These are phyloP conservation scores for Tolypocladium cylindrosporum DNA, from an alignment of 2,329 filamentous ascomycete species.

Conservation along the genomic window DNA sequence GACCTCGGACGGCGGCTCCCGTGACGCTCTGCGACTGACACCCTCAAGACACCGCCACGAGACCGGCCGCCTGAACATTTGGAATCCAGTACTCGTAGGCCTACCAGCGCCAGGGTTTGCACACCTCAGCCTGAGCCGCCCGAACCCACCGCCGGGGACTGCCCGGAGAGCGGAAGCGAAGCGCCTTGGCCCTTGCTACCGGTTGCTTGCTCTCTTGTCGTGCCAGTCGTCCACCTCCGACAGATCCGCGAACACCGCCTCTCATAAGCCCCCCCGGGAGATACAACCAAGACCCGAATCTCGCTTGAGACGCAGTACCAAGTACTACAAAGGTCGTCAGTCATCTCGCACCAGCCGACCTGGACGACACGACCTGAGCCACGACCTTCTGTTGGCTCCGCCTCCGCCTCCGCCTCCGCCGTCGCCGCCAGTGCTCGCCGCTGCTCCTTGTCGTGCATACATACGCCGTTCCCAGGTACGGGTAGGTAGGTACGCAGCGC, in stretches of 20 bases:
- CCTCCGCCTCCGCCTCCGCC: background rate
- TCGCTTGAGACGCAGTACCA: background rate
- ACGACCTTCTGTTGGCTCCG: background rate
- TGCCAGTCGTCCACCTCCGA: conserved; percentile 1
- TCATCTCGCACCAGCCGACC: background rate
- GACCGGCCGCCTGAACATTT: background rate
- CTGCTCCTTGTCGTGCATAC: background rate
- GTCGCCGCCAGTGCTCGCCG: background rate
- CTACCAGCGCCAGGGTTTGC: background rate
- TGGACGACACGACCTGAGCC: background rate
- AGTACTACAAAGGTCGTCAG: background rate
- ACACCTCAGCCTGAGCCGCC: background rate
- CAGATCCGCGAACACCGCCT: conserved; percentile 2
- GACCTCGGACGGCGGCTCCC: background rate
- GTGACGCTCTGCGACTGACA: background rate
- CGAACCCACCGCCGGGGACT: background rate
- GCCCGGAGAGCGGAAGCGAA: no score
- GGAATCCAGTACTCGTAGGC: background rate
- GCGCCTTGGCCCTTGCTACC: no score
- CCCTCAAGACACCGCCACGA: background rate
- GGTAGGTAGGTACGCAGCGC: background rate
- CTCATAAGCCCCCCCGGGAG: background rate
- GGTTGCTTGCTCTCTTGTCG: background rate
- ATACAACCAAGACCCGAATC: background rate
- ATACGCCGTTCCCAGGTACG: no score